A percentile compares a stretch with the other conserved stretches of the same genome.
These are phyloP conservation scores for Cucurbita moschata DNA, from an alignment of 306 rosid species.

Conservation along the genomic window DNA sequence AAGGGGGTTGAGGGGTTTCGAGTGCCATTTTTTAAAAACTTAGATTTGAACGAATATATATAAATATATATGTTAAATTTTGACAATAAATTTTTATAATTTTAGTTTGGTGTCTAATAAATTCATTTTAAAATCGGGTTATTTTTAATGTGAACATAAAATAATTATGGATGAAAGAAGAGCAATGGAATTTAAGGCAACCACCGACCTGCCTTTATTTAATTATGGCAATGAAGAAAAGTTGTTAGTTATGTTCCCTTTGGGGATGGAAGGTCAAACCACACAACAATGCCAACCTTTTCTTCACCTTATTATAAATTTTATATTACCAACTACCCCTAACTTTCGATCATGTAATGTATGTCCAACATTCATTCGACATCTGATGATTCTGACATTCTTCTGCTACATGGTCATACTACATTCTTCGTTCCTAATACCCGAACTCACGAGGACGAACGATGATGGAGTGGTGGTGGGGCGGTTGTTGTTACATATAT, in stretches of 20 bases:
- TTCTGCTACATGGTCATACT: too few species aligned
- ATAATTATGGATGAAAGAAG: neutral
- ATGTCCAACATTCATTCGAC: too few species aligned
- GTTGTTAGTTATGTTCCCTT: neutral
- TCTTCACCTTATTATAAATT: conserved; percentile 1
- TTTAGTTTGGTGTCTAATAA: too few species aligned
- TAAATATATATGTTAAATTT: too few species aligned
- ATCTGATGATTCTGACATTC: too few species aligned
- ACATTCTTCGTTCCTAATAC: too few species aligned
- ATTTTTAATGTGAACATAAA: neutral
- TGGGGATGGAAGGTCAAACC: neutral
- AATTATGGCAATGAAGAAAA: neutral
- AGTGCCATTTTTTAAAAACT: too few species aligned
- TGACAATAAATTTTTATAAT: too few species aligned
- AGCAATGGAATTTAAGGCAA: neutral
- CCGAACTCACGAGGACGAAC: neutral
- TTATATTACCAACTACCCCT: neutral
- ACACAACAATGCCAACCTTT: neutral
- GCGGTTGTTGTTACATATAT: neutral
- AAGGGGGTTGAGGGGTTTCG: too few species aligned
- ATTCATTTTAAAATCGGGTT: too few species aligned
- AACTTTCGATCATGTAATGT: neutral
- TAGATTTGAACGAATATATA: too few species aligned
- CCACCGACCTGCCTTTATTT: neutral
- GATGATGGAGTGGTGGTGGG: neutral